These are phyloP conservation scores for Primulina tabacum DNA, from an alignment of 257 asterid genomes.

Conservation along the genomic window DNA sequence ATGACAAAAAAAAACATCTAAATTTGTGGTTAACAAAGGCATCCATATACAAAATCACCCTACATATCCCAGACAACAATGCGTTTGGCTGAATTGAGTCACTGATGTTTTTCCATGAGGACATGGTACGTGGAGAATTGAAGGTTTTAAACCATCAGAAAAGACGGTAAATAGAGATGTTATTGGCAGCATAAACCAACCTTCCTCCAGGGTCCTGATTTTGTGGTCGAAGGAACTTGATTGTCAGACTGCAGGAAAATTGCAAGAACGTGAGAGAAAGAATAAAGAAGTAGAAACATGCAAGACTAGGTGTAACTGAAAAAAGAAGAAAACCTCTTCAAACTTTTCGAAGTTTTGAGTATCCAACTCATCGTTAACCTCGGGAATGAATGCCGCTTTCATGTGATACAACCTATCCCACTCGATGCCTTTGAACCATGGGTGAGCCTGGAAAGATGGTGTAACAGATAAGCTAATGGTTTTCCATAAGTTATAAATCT, in stretches of 20 bases:
- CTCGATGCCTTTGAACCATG: slow-evolving; percentile 80
- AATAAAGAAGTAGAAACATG: slow-evolving; percentile 10
- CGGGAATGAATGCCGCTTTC: slow-evolving; percentile 95
- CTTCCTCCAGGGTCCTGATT: slow-evolving; percentile 99
- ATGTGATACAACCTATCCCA: slow-evolving; percentile 85
- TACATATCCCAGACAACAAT: not conserved
- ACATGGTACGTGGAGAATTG: not conserved
- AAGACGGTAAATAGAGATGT: slow-evolving; percentile 1
- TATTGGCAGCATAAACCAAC: slow-evolving; percentile 40
- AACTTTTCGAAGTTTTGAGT: slow-evolving; percentile 98
- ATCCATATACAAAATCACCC: not conserved
- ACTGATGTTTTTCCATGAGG: not conserved
- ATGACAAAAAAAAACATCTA: too few species aligned
- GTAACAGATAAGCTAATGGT: slow-evolving; percentile 19
- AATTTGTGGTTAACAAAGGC: not conserved
- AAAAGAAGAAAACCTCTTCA: slow-evolving; percentile 66
- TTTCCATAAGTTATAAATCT: slow-evolving; percentile 9
- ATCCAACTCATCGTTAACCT: slow-evolving; percentile 90
- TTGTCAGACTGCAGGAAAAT: slow-evolving; percentile 57
- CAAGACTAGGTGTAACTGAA: slow-evolving; percentile 17
- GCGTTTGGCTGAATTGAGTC: not conserved
- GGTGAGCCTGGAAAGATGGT: slow-evolving; percentile 69
- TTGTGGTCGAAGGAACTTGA: slow-evolving; percentile 57
- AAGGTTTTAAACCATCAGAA: slow-evolving; percentile 15
- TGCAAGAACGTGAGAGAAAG: slow-evolving; percentile 20